Base-by-base conservation (phyloP, 805 yeast genomes). In the Priceomyces castillae region DNA sequence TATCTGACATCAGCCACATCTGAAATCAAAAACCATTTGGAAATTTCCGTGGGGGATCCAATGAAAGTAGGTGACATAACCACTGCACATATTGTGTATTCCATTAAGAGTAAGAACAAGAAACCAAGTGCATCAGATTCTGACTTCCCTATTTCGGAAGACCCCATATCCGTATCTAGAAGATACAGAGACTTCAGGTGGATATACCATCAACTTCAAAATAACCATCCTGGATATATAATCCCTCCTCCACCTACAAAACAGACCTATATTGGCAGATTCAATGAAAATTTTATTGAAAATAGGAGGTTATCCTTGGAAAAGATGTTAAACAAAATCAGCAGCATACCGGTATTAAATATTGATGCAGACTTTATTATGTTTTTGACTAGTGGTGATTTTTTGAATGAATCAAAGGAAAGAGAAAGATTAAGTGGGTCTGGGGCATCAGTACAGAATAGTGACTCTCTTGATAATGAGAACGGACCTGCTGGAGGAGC, bases 201-300 rank as follows among this genome's bases (percentile, higher is more conserved):
- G 98, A 72, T 94, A 10, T 92, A 90, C 62, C 88, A 87, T 51
- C 96, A 90, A 53, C 69, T 94, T 19, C 86, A 86, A 56, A 78
- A 80, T 55, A 87, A 84, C 53, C 90, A 94, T 58, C 95, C 96
- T 28, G 99, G 99, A 0, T 74, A 76, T 46, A 82, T 94, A 30
- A 82, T 94, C 18, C 98, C 99, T 1, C 76, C 76, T 2, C 96
- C 98, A 1, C 97, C 98, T 3, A 90, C 97, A 0, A 95, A 87
- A 46, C 95, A 94, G 62, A 96, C 95, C 49, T 85, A 86, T 6
- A 84, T 90, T 43, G 97, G 98, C 3, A 76, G 97, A 48, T 90
- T 94, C 64, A 89, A 89, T 54, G 88, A 88, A 52, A 90, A 84
- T 53, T 90, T 94, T 54, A 81, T 94, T 40, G 97, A 94, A 62